Evolutionary conservation across 1,139 yeast species (phyloP), one percentile per base, ranked within the genome.

Genomic region (Scheffersomyces cryptocercus): DNA sequence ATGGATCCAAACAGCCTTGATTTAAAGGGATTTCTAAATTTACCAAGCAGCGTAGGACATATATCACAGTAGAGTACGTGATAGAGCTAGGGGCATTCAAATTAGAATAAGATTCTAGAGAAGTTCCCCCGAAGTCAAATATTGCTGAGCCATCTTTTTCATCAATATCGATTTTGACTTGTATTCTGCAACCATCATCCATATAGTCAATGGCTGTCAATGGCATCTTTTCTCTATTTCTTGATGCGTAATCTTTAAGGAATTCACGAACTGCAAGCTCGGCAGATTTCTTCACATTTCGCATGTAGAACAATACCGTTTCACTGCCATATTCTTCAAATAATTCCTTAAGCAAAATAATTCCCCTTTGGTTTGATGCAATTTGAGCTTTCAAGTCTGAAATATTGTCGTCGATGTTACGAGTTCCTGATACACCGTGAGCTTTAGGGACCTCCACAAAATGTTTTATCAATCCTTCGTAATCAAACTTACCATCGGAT

Each of bases 331-430:
- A 80, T 49, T 80, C 85, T 7, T 60, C 61, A 42, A 82, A 76
- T 37, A 83, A 60, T 26, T 70, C 65, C 14, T 65, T 68, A 47
- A 82, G 64, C 44, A 83, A 64, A 38, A 68, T 65, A 45, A 82
- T 81, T 32, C 88, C 88, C 54, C 79, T 79, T 56, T 80, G 81
- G 56, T 82, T 82, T 13, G 88, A 84, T 2, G 88, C 86, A 46
- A 82, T 75, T 53, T 82, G 86, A 0, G 88, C 88, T 55, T 82
- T 82, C 46, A 82, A 58, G 53, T 82, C 88, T 3, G 84, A 73
- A n/a, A 82, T 59, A 46, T 82, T 80, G 58, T 83, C 88, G 28
- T 72, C 68, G 31, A 82, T 59, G 46, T 81, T 74, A 53, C 88
- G 70, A 0, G 86, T 73, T 29, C 87, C 87, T 14, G 82, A 74